phyloP scores from a whole-genome alignment of 1,284 basidiomycete species.

The Cutaneotrichosporon arboriforme region DNA sequence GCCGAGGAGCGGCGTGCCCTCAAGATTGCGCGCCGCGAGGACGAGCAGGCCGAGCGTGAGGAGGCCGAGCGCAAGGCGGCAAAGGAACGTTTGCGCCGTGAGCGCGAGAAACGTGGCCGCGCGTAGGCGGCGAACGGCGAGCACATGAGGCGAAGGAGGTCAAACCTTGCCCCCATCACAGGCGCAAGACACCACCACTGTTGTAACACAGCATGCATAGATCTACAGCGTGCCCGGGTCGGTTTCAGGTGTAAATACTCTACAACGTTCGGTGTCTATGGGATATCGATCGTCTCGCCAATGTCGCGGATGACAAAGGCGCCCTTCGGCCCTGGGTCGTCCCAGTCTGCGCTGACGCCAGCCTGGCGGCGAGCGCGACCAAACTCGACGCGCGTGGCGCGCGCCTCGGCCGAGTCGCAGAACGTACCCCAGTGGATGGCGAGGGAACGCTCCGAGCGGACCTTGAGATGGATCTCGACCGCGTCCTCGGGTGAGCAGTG shows the following conservation, averaged over 20 bases:
- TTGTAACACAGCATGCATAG: too few relatives aligned
- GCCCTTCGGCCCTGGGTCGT: slow-evolving; percentile 21
- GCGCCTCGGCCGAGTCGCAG: slow-evolving; percentile 42
- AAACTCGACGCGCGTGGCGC: slow-evolving; percentile 46
- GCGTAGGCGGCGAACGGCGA: too few relatives aligned
- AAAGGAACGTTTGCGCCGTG: slow-evolving; percentile 28
- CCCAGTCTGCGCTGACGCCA: slow-evolving; percentile 32
- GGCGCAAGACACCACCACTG: too few relatives aligned
- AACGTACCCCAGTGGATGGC: slow-evolving; percentile 50
- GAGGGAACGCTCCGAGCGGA: slow-evolving; percentile 32
- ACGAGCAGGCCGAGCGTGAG: slow-evolving; percentile 36
- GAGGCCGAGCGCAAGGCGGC: slow-evolving; percentile 31
- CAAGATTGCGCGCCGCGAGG: slow-evolving; percentile 37
- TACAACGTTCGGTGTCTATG: too few relatives aligned
- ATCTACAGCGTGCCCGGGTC: too few relatives aligned
- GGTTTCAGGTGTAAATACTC: too few relatives aligned
- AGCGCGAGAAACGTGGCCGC: slow-evolving; percentile 1
- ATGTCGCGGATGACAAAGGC: slow-evolving; percentile 43
- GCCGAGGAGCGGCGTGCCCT: slow-evolving; percentile 35
- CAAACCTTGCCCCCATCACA: too few relatives aligned
- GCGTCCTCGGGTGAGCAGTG: slow-evolving; percentile 46
- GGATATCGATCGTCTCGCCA: slow-evolving; percentile 30
- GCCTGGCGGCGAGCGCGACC: slow-evolving; percentile 30
- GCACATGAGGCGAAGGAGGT: neutral
- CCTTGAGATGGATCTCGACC: slow-evolving; percentile 37